Base-by-base conservation (phyloP, 352 stramenopile species). In the Pythium myriotylum region DNA sequence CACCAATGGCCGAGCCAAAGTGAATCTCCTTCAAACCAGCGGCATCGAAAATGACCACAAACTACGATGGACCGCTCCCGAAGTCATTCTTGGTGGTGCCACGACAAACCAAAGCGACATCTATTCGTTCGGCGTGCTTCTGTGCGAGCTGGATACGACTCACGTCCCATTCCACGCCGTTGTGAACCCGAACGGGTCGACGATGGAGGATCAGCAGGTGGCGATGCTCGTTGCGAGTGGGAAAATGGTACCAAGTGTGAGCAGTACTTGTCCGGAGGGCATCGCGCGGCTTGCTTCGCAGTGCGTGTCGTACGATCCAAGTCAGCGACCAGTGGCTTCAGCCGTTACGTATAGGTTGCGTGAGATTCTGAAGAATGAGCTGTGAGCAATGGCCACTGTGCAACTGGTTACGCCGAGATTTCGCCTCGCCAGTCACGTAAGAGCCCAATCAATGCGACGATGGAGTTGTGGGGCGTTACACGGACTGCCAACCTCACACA, bases 191-290 rank as follows among this genome's bases (percentile, higher is more conserved):
- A 88, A 85, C 54, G 78, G 76, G 16, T 66, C 73, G 37, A 86
- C 84, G 65, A 84, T 86, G 75, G 74, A 79, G 48, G 74, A 86
- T 45, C 73, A 84, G 35, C 86, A 75, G 16, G 85, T 89, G 39
- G 56, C 86, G 27, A 74, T 86, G 68, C 56, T 89, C 9, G 79
- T 91, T 45, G 87, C 77, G 29, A 72, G 77, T 12, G 81, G 81
- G 10, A 82, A 86, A 59, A 51, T 90, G 53, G 68, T 83, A 66
- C 81, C 81, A 13, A 79, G 68, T 50, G 86, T 88, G 39, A 64
- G 57, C n/a, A 29, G 53, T 6, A 8, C 3, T 2, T 70, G 65
- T 20, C 65, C 65, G 12, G 14, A 24, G 24, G 13, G 37, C 29
- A 43, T 43, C 37, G n/a, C 37, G 4, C 13, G 17, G 37, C 37